phyloP scores from a whole-genome alignment of 345 rosid genomes.

The Trapa bicornis region DNA sequence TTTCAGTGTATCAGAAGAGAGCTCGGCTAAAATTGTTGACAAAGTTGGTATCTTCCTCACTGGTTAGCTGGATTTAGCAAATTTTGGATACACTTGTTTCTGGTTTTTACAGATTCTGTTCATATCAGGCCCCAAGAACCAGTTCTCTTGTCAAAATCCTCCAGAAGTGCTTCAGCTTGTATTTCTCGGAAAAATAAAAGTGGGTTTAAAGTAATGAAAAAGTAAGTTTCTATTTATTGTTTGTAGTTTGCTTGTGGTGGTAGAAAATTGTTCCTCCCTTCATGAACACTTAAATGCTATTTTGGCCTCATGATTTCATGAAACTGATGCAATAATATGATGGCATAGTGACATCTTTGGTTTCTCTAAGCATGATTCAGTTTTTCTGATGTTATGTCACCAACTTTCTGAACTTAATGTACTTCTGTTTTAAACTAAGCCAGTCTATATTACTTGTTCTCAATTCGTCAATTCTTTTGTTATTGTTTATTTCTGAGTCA shows the following conservation, averaged over 20 bases:
- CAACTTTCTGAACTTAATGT: background rate
- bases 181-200: slow-evolving; percentile 8
- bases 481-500: background rate
- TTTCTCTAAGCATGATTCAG: background rate
- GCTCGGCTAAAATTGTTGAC: background rate
- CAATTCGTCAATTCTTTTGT: background rate
- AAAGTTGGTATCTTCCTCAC: slow-evolving; percentile 10
- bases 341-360: background rate
- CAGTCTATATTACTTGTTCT: background rate
- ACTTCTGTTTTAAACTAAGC: background rate
- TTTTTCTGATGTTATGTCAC: background rate
- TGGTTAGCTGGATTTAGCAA: background rate
- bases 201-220: slow-evolving; percentile 7
- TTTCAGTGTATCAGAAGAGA: slow-evolving; percentile 4
- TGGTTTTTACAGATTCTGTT: background rate
- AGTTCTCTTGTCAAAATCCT: slow-evolving; percentile 9
- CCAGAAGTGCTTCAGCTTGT: slow-evolving; percentile 10
- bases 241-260: background rate
- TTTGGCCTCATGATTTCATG: background rate
- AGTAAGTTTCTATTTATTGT: slow-evolving; percentile 5
- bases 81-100: background rate
- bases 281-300: background rate
- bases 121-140: slow-evolving; percentile 8
- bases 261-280: background rate
- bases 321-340: background rate